Percentiles rank a stretch among this genome's conserved stretches.
Evolutionary conservation across 106 monocot genomes (phyloP).

Genomic region (Amphibolis antarctica): DNA sequence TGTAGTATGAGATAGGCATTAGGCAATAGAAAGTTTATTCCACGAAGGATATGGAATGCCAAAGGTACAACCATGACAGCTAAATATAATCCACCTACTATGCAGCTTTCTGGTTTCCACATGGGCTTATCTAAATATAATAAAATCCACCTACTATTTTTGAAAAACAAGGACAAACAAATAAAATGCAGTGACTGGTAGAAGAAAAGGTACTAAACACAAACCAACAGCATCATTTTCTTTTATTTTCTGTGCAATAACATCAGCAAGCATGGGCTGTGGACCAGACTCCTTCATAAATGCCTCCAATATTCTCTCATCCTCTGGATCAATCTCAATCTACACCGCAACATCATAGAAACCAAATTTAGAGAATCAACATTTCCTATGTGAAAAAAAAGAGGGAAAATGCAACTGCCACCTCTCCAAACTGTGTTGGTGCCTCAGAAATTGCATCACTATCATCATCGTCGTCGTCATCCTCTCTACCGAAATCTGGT

Average conservation of each 20-base stretch:
- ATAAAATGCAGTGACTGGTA: neutral
- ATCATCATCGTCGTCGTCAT: constrained; percentile 33
- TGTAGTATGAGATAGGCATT: too few relatives aligned
- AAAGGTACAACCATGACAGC: too few relatives aligned
- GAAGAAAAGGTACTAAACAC: neutral
- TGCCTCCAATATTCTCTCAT: constrained; percentile 62
- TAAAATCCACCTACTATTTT: too few relatives aligned
- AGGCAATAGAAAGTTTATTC: too few relatives aligned
- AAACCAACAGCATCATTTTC: constrained; percentile 58
- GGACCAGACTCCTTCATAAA: constrained; percentile 56
- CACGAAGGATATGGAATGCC: too few relatives aligned
- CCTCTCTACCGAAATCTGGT: constrained; percentile 5
- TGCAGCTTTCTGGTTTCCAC: too few relatives aligned
- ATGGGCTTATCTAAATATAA: too few relatives aligned
- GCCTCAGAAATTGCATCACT: constrained; percentile 67
- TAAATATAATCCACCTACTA: too few relatives aligned
- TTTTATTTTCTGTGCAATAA: constrained; percentile 73
- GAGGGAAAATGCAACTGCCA: neutral
- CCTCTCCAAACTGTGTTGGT: constrained; percentile 39
- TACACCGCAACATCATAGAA: constrained; percentile 11
- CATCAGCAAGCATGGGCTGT: constrained; percentile 58
- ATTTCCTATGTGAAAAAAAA: too few relatives aligned
- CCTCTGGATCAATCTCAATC: constrained; percentile 79
- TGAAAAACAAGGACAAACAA: too few relatives aligned
- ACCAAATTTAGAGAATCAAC: constrained; percentile 2